phyloP scores from a whole-genome alignment of 2,329 filamentous ascomycete species.

The Cytospora leucostoma region DNA sequence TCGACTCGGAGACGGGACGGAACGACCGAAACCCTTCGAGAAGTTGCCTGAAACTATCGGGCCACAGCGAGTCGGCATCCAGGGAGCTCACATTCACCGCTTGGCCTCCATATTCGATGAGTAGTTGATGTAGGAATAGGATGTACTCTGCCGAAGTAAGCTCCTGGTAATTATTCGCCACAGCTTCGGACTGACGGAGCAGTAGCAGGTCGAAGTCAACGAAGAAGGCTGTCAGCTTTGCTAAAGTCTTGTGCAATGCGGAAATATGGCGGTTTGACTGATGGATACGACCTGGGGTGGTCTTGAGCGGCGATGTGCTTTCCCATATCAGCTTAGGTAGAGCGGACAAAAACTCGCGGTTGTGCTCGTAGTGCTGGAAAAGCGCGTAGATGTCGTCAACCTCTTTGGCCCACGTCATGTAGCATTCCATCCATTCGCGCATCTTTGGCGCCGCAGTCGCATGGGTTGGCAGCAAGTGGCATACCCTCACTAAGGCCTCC shows the following conservation, averaged over 20 bases:
- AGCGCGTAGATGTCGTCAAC: constrained; percentile 38
- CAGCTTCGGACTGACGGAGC: constrained; percentile 36
- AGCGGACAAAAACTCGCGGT: constrained; percentile 53
- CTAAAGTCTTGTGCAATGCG: constrained; percentile 45
- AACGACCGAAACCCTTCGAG: constrained; percentile 47
- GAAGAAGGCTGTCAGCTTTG: constrained; percentile 55
- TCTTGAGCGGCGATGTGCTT: constrained; percentile 29
- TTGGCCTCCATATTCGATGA: constrained; percentile 20
- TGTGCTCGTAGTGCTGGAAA: constrained; percentile 45
- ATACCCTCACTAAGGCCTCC: constrained; percentile 35
- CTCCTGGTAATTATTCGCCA: constrained; percentile 37
- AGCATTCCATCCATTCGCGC: constrained; percentile 53
- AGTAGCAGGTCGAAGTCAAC: constrained; percentile 50
- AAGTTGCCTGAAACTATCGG: constrained; percentile 41
- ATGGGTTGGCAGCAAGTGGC: constrained; percentile 32
- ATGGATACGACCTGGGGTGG: constrained; percentile 30
- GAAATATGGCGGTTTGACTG: constrained; percentile 38
- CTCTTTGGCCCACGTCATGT: constrained; percentile 44
- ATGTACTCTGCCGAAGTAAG: constrained; percentile 50
- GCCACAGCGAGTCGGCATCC: constrained; percentile 30
- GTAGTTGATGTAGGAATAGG: constrained; percentile 35
- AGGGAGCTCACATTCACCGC: constrained; percentile 5
- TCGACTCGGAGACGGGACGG: constrained; percentile 24
- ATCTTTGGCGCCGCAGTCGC: constrained; percentile 37
- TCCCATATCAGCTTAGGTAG: constrained; percentile 53